Base-by-base conservation (phyloP, 495 filamentous ascomycete genomes). In the Penicillium diatomitis region DNA sequence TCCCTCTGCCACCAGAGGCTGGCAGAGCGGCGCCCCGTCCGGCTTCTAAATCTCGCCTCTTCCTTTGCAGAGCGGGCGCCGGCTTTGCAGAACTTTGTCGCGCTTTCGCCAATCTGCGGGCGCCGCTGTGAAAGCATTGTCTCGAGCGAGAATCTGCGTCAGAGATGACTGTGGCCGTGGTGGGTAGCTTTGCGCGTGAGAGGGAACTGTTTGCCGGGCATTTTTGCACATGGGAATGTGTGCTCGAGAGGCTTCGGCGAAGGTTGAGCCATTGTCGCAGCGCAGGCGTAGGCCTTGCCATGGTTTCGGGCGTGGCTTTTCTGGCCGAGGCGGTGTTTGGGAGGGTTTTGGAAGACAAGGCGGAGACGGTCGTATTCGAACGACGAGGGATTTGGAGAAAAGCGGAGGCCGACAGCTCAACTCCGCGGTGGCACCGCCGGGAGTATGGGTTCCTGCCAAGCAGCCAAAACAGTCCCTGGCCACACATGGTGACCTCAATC, bases 91-190 rank as follows among this genome's bases (percentile, higher is more conserved):
- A 41, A 8, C 29, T 31, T 11, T 31, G 12, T 5, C 29, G 33
- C 9, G 11, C 2, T 28, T 49, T 36, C 31, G 46, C 55, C 33
- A 46, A 3, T 40, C 36, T 34, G 4, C 20, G n/a, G 2, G 28
- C 35, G 10, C 57, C 62, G 11, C 45, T 49, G 44, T 63, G 57
- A 37, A 62, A 64, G 30, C 51, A 30, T 33, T 47, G 52, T 41
- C 44, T 56, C 37, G 41, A 31, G 7, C 32, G 10, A 20, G 6
- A 37, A 12, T 37, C 41, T 38, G 29, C 27, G 36, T 46, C 49
- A 45, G 28, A 29, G 29, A 27, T 41, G 45, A 20, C 20, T 20
- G 43, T 55, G 44, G 47, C 51, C 47, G 32, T 6, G 41, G 47
- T 29, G 36, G 34, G 42, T 30, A 45, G 46, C 27, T 42, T 32